These are phyloP conservation scores for Ulvella scutata DNA, from an alignment of 139 green algal species.

Conservation along the genomic window DNA sequence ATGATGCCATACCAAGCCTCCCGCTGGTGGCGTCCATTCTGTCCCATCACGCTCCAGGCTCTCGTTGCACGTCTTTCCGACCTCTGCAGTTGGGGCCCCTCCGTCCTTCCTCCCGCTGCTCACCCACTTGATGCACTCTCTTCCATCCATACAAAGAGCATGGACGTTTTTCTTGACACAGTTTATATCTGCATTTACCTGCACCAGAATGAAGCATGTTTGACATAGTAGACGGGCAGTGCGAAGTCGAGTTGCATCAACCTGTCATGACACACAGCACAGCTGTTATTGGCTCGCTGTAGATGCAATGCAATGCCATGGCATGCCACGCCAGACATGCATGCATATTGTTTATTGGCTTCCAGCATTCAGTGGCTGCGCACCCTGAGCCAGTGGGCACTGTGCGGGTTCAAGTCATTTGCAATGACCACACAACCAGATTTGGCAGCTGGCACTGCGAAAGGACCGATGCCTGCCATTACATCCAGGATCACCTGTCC, in stretches of 20 bases:
- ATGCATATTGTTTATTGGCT: constrained; percentile 48
- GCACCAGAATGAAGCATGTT: too few relatives aligned
- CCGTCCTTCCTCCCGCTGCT: background rate
- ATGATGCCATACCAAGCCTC: constrained; percentile 35
- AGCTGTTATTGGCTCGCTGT: too few relatives aligned
- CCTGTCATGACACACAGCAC: constrained; percentile 49
- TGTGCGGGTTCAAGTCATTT: constrained; percentile 93
- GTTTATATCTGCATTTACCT: background rate
- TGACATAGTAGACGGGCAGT: background rate
- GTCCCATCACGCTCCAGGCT: background rate
- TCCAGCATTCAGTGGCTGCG: too few relatives aligned
- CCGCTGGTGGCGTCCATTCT: background rate
- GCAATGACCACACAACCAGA: constrained; percentile 49
- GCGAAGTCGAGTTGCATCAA: constrained; percentile 7
- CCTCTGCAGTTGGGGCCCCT: background rate
- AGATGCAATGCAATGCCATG: constrained; percentile 56
- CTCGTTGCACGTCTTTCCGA: background rate
- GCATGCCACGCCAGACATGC: constrained; percentile 47
- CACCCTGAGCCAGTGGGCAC: constrained; percentile 41
- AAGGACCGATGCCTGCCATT: constrained; percentile 91
- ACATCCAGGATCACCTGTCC: constrained; percentile 61
- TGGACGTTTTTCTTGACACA: background rate
- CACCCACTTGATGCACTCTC: constrained; percentile 19
- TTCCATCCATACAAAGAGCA: background rate
- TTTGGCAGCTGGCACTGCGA: constrained; percentile 80